Base-by-base conservation (phyloP, 352 stramenopile species). In the Peronospora tabacina region DNA sequence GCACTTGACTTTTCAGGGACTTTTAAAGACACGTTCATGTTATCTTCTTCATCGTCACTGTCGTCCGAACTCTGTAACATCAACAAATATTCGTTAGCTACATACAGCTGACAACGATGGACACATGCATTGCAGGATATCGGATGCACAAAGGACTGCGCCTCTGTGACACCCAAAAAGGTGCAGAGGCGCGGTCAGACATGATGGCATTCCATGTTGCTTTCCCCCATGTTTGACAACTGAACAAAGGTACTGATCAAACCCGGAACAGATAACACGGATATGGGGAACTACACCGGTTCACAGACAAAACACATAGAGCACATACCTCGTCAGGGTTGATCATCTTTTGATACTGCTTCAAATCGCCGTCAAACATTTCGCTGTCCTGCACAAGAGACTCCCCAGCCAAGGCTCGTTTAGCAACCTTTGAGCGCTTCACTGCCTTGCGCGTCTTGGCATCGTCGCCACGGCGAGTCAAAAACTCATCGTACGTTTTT, bases 241-340 rank as follows among this genome's bases (percentile, higher is more conserved):
- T 94, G 83, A 80, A 74, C 82, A 55, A 55, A 88, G 80, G 81
- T 91, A 94, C 79, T 68, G 72, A 75, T 41, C 66, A 42, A 63
- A 90, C 82, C 72, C 82, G 65, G 80, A 90, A 90, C 82, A 93
- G 79, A 93, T 88, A 93, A 93, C 82, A 93, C 82, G 78, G 77
- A 87, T 85, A 8, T 77, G 82, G 82, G 82, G 63, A 59, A 13
- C 41, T 51, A 68, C 29, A 43, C 42, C 53, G 17, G 61, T 45
- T 68, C 33, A 32, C 28, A 66, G 1, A 64, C 15, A 66, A 56
- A 9, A 60, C 33, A 26, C 17, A 52, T 32, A 61, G 30, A 50
- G 12, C 36, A 87, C 80, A 56, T 70, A 92, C 83, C 78, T 87
- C 83, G 24, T 92, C 81, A 0, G 77, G 73, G 20, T 90, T 84